These are phyloP conservation scores for Austroboletus olivaceoglutinosus DNA, from an alignment of 1,284 basidiomycete genomes.

Conservation along the genomic window DNA sequence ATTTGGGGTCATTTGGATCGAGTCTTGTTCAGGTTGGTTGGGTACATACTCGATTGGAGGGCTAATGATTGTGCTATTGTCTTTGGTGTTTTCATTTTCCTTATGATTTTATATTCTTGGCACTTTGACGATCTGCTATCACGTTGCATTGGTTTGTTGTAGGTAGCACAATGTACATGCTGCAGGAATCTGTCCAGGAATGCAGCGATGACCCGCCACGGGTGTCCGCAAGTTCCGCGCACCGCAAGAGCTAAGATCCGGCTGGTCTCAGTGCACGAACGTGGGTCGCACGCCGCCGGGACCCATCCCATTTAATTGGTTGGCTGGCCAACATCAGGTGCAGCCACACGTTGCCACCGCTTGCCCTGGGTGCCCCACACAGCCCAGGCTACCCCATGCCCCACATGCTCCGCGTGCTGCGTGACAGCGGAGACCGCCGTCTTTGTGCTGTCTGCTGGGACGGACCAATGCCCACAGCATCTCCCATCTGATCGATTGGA, in stretches of 20 bases:
- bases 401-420: conserved; percentile 20
- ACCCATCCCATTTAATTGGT: not conserved
- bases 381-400: conserved; percentile 27
- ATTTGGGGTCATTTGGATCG: conserved; percentile 28
- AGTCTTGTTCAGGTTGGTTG: conserved; percentile 29
- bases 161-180: conserved; percentile 23
- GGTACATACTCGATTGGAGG: conserved; percentile 30
- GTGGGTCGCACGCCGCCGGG: conserved; percentile 4
- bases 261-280: conserved; percentile 9
- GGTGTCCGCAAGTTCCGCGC: conserved; percentile 14
- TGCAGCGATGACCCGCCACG: conserved; percentile 5
- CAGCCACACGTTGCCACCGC: conserved; percentile 6
- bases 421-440: conserved; percentile 23
- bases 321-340: not conserved
- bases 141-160: conserved; percentile 31
- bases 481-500: conserved; percentile 8
- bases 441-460: conserved; percentile 19
- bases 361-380: conserved; percentile 8
- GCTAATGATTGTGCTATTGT: conserved; percentile 32
- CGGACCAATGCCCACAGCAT: conserved; percentile 14
- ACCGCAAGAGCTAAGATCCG: conserved; percentile 21
- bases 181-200: not conserved
- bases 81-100: conserved; percentile 17
- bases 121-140: conserved; percentile 25
- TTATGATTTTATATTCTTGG: conserved; percentile 35